Conservation (phyloP, 176 grass and related monocot species). For the Metroxylon sagu region DNA sequence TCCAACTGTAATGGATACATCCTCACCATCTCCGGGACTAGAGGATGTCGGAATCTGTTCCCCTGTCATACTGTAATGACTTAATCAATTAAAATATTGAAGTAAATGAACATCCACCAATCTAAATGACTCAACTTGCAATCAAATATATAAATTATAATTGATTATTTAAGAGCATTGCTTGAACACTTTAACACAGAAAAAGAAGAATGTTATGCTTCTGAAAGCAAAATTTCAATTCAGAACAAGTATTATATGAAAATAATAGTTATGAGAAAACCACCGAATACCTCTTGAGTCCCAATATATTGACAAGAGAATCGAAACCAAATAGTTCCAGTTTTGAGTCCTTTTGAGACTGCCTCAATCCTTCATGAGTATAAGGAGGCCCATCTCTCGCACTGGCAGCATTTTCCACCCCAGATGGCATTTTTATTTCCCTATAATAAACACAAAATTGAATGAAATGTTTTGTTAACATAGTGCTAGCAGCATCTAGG, state of each 20-base stretch:
- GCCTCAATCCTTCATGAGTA: constrained; percentile 28
- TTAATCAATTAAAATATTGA: constrained; percentile 35
- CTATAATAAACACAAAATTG: constrained; percentile 21
- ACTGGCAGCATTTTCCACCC: constrained; percentile 38
- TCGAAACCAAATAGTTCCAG: constrained; percentile 98
- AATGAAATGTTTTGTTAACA: too few species aligned
- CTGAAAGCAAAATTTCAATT: too few species aligned
- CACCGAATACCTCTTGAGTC: constrained; percentile 68
- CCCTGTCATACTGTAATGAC: constrained; percentile 90
- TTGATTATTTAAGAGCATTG: too few species aligned
- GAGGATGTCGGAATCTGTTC: constrained; percentile 78
- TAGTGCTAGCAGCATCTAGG: too few species aligned
- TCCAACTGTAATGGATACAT: constrained; percentile 79
- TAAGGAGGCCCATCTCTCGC: constrained; percentile 39
- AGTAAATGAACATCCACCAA: too few species aligned
- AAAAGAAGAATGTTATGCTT: too few species aligned
- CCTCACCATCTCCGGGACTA: constrained; percentile 84
- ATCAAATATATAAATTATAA: too few species aligned
- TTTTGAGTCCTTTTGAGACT: constrained; percentile 75
- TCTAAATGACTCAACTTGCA: too few species aligned
- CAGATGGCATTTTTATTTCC: constrained; percentile 46
- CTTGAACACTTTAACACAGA: too few species aligned
- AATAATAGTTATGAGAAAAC: constrained; percentile 6
- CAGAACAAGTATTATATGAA: too few species aligned
- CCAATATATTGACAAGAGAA: constrained; percentile 99